Conservation (phyloP, 352 stramenopile genomes). For the Globisporangium okanoganense region DNA sequence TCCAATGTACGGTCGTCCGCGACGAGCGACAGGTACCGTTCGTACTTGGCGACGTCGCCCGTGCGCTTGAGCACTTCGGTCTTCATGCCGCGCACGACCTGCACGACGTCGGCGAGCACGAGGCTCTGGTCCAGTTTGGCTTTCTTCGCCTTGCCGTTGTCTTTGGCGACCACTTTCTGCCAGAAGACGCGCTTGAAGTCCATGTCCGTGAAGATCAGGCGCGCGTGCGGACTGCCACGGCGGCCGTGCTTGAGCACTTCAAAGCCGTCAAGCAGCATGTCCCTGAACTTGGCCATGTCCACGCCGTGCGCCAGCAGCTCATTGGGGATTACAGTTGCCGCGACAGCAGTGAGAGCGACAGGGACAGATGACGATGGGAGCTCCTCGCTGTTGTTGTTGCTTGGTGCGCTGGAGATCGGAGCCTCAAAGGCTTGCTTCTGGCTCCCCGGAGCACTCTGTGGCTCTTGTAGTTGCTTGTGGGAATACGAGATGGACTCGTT, state of each 20-base stretch:
- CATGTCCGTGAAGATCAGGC: conserved; percentile 68
- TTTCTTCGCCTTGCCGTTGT: conserved; percentile 49
- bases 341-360: neutral
- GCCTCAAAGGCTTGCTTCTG: neutral
- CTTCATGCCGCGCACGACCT: conserved; percentile 76
- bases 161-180: conserved; percentile 57
- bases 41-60: conserved; percentile 56
- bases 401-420: neutral
- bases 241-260: conserved; percentile 73
- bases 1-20: conserved; percentile 67
- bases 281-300: conserved; percentile 56
- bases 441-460: neutral
- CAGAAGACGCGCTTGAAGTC: conserved; percentile 79
- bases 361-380: neutral
- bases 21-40: conserved; percentile 74
- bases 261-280: conserved; percentile 66
- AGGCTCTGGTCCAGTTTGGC: conserved; percentile 69
- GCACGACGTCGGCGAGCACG: conserved; percentile 57
- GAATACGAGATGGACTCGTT: neutral
- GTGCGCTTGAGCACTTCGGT: conserved; percentile 75
- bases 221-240: conserved; percentile 55
- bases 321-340: neutral
- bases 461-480: neutral
- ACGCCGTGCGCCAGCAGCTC: conserved; percentile 13
- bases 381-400: conserved; percentile 17